phyloP scores from a whole-genome alignment of 23 red algal species.

The Agarophyton chilense region DNA sequence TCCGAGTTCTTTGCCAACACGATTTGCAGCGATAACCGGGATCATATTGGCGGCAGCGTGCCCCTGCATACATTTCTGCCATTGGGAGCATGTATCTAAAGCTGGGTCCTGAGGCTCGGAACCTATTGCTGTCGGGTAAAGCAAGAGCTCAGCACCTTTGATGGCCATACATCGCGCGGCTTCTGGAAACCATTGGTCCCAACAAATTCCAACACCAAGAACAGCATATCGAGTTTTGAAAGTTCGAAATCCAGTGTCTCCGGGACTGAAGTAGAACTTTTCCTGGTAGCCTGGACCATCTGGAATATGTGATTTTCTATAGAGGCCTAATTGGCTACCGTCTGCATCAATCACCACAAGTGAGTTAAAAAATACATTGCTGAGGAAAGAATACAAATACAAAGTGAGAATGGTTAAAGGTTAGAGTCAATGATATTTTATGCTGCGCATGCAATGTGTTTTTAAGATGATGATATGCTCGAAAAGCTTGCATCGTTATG shows the following conservation, averaged over 20 bases:
- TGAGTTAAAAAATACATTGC: conserved; percentile 90
- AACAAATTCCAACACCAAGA: conserved; percentile 91
- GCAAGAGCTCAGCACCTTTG: conserved; percentile 85
- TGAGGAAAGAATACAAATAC: not conserved
- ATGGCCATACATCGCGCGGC: conserved; percentile 86
- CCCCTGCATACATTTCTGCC: conserved; percentile 87
- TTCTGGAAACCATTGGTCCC: conserved; percentile 99
- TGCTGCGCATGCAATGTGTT: not conserved
- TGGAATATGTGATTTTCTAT: conserved; percentile 95
- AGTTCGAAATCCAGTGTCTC: conserved; percentile 85
- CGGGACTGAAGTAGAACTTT: conserved; percentile 94
- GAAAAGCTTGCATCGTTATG: no score
- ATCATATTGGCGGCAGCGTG: conserved; percentile 95
- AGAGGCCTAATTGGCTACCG: conserved; percentile 68
- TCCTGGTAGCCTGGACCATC: conserved; percentile 95
- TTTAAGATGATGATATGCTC: no score
- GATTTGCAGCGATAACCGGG: conserved; percentile 87
- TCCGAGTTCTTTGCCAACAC: conserved; percentile 77
- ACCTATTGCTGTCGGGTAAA: conserved; percentile 95
- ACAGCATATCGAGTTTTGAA: conserved; percentile 62
- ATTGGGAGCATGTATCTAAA: conserved; percentile 86
- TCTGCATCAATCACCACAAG: conserved; percentile 84
- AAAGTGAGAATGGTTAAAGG: not conserved
- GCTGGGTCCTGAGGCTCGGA: conserved; percentile 88
- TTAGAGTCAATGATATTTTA: not conserved